These are phyloP conservation scores for Licmophora abbreviata DNA, from an alignment of 108 stramenopile species.

Conservation along the genomic window DNA sequence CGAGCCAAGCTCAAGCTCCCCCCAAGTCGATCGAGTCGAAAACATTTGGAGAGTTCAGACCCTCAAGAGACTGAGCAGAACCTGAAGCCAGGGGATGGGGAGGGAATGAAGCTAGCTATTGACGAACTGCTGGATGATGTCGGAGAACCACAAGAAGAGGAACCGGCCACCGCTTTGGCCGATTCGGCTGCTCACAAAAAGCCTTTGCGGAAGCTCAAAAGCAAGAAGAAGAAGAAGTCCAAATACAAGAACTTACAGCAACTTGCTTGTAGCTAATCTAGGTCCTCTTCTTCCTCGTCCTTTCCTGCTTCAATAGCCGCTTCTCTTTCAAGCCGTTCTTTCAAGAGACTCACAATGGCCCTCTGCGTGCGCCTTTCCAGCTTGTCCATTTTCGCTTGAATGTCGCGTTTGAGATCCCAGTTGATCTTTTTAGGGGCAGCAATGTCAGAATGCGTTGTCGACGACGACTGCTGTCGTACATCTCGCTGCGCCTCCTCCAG, in stretches of 20 bases:
- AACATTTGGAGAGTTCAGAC: not conserved
- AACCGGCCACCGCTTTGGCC: too few relatives aligned
- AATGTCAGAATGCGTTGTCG: not conserved
- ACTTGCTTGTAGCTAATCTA: too few relatives aligned
- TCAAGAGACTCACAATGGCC: slow-evolving; percentile 65
- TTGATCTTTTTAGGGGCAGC: slow-evolving; percentile 68
- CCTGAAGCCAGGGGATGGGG: slow-evolving; percentile 2
- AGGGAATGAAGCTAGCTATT: slow-evolving; percentile 19
- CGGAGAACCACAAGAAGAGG: not conserved
- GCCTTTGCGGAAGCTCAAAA: not conserved
- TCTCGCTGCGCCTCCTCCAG: slow-evolving; percentile 41
- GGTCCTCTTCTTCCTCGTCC: not conserved
- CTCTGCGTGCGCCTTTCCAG: slow-evolving; percentile 69
- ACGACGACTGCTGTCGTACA: not conserved
- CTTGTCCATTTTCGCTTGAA: slow-evolving; percentile 52
- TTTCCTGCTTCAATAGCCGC: slow-evolving; percentile 10
- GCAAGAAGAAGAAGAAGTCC: not conserved
- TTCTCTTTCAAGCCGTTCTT: slow-evolving; percentile 60
- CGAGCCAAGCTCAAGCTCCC: slow-evolving; percentile 38
- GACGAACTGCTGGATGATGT: slow-evolving; percentile 21
- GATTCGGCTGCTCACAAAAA: not conserved
- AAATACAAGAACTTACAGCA: slow-evolving; percentile 1
- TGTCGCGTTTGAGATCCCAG: slow-evolving; percentile 83
- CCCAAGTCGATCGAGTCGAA: slow-evolving; percentile 1
- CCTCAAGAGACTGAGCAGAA: not conserved